Evolutionary conservation across 352 stramenopile genomes (phyloP), one percentile per base, ranked within the genome.

Genomic region (Phytophthora brassicae): DNA sequence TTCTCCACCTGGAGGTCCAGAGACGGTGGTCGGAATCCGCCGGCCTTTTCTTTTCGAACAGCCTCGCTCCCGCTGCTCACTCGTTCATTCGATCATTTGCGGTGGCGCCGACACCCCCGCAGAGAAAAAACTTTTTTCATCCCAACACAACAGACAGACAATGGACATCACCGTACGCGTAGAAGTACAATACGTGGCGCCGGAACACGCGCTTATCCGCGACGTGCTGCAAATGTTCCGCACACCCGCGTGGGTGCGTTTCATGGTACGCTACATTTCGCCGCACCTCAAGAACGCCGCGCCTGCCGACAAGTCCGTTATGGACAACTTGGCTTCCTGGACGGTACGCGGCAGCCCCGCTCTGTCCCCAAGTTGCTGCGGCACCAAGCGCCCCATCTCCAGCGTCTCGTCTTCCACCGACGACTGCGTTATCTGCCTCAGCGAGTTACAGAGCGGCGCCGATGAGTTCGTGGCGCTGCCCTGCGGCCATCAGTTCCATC

Each of bases 401-500:
- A 56, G 57, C 63, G 50, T 68, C 19, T 63, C 81, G 43, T 19
- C 48, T 59, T 29, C 46, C 39, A 51, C 47, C 26, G 63, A 84
- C 46, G 72, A 86, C 45, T 77, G 94, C 68, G 88, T 94, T 6
- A 97, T 99, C 56, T 99, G 95, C 74, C 84, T 99, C 29, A 90
- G 79, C 48, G 90, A 97, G 41, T 90, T 79, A 1, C 29, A 73
- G 36, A 35, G 20, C 38, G 51, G 62, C n/a, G 54, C 92, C 49
- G 73, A 94, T 16, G 64, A 67, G 28, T 75, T 94, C 16, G 84
- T 95, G 33, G 65, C 79, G 42, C 74, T 98, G 31, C 90, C 93
- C 13, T 99, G 95, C 66, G 79, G 83, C 42, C 96, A 99, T 76
- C 64, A 88, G 38, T 99, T 98, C 73, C 95, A 99, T 68, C 66